Conservation (phyloP, 2,329 filamentous ascomycete species). For the Esteya vermicola region DNA sequence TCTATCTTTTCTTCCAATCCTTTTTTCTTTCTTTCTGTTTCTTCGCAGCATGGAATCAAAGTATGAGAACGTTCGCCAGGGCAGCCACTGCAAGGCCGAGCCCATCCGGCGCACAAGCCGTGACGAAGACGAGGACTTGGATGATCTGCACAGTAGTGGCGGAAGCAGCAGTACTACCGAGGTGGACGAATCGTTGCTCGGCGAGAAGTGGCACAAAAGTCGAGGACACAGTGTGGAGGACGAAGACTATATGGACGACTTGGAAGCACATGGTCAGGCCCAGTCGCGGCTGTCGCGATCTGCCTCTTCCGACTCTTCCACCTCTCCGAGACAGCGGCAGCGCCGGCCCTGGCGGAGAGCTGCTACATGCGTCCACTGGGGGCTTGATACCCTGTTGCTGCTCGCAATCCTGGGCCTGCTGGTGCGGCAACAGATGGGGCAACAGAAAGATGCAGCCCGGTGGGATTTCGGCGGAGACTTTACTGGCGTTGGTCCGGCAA, state of each 20-base stretch:
- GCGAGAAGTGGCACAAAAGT: slow-evolving; percentile 19
- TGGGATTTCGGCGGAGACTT: slow-evolving; percentile 22
- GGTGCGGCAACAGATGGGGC: slow-evolving; percentile 16
- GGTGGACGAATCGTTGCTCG: slow-evolving; percentile 25
- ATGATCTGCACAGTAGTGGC: slow-evolving; percentile 19
- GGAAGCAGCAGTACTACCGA: slow-evolving; percentile 19
- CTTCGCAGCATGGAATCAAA: slow-evolving; percentile 7
- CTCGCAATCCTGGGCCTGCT: slow-evolving; percentile 23
- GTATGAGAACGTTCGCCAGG: slow-evolving; percentile 8
- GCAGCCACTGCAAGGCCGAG: neutral
- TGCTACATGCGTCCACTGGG: slow-evolving; percentile 21
- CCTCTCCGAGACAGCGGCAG: no score
- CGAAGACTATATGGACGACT: neutral
- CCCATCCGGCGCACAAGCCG: neutral
- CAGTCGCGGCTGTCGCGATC: no score
- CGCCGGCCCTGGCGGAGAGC: no score
- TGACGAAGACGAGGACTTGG: slow-evolving; percentile 18
- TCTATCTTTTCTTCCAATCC: neutral
- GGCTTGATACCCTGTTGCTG: slow-evolving; percentile 23
- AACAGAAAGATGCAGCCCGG: slow-evolving; percentile 5
- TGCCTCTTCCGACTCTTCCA: no score
- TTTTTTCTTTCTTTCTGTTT: neutral
- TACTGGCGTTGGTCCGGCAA: slow-evolving; percentile 20
- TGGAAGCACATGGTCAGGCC: neutral
- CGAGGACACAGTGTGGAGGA: slow-evolving; percentile 11